These are phyloP conservation scores for Xylaria scruposa DNA, from an alignment of 495 filamentous ascomycete genomes.

Conservation along the genomic window DNA sequence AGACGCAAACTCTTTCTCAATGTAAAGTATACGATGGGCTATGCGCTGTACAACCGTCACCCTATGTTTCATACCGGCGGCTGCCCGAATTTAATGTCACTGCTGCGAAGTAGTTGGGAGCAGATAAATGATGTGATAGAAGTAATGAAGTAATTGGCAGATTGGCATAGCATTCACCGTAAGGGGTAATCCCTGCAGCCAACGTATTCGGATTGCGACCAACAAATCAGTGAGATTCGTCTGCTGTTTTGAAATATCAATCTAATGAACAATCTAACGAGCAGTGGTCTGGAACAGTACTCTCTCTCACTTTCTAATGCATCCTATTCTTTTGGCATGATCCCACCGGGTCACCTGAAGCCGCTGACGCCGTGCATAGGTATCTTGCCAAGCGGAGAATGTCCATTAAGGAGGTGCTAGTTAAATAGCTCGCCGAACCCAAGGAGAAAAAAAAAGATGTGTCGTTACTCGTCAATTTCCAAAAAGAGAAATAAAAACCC, in stretches of 20 bases:
- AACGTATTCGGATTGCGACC: not conserved
- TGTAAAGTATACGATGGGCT: not conserved
- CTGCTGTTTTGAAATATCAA: not conserved
- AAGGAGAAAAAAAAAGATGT: not conserved
- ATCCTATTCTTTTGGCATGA: not conserved
- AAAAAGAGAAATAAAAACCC: not conserved
- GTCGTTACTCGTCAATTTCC: slow-evolving; percentile 23
- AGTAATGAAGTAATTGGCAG: not conserved
- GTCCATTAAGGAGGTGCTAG: slow-evolving; percentile 17
- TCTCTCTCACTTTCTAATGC: not conserved
- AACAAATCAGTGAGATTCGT: not conserved
- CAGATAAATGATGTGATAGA: not conserved
- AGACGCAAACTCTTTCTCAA: not conserved
- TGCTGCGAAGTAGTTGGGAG: not conserved
- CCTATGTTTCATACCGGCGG: not conserved
- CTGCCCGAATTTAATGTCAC: not conserved
- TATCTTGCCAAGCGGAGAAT: slow-evolving; percentile 2
- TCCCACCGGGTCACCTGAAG: not conserved
- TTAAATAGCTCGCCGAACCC: slow-evolving; percentile 13
- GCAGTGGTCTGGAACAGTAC: too few relatives aligned
- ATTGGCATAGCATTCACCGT: not conserved
- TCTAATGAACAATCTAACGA: not conserved
- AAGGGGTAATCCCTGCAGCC: not conserved
- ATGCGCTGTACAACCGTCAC: not conserved
- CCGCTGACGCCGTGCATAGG: not conserved